These are phyloP conservation scores for Nakazawaea ernobii DNA, from an alignment of 805 yeast species.

Conservation along the genomic window DNA sequence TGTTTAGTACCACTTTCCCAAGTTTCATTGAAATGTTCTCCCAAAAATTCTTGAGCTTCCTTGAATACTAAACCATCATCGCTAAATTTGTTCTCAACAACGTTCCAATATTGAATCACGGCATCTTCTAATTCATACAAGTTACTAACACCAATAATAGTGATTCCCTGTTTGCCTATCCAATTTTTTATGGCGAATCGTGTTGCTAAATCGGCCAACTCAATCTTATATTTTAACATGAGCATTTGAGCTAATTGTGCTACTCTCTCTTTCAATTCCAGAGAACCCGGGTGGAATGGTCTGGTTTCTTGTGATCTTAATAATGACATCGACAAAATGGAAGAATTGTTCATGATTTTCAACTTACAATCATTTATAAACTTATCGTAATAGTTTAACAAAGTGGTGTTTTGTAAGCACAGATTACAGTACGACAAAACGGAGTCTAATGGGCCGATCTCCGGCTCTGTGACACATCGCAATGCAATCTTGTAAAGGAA, in stretches of 20 bases:
- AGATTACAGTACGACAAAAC: constrained; percentile 76
- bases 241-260: constrained; percentile 36
- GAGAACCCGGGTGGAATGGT: constrained; percentile 75
- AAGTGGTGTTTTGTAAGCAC: constrained; percentile 67
- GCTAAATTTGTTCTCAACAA: constrained; percentile 25
- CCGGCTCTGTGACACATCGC: constrained; percentile 26
- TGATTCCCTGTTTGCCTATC: constrained; percentile 44
- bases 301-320: constrained; percentile 63
- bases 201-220: constrained; percentile 78
- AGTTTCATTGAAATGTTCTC: constrained; percentile 52
- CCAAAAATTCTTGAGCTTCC: constrained; percentile 39
- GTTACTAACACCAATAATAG: constrained; percentile 75
- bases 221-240: constrained; percentile 36
- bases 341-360: constrained; percentile 64
- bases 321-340: constrained; percentile 85
- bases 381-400: constrained; percentile 40
- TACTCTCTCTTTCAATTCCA: constrained; percentile 49
- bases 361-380: constrained; percentile 52
- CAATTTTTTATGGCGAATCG: constrained; percentile 66
- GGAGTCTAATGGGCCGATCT: constrained; percentile 64
- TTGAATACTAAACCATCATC: constrained; percentile 38
- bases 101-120: constrained; percentile 47
- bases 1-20: constrained; percentile 45
- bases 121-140: constrained; percentile 62
- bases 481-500: constrained; percentile 51